phyloP scores from a whole-genome alignment of 352 stramenopile species.

The Phytophthora sp. region DNA sequence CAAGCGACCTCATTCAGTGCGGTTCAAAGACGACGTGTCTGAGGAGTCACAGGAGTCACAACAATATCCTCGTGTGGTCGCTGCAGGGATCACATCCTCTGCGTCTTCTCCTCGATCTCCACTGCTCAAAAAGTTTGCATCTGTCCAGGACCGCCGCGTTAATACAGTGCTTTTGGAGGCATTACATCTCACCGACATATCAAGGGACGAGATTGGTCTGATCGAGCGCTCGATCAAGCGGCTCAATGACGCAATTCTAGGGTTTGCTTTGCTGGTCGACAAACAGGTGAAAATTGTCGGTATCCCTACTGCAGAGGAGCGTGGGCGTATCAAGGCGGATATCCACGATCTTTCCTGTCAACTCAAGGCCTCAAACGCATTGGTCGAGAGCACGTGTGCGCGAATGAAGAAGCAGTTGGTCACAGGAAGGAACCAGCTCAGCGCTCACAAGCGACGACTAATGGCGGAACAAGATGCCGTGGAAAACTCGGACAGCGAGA shows the following conservation, averaged over 20 bases:
- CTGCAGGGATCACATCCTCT: constrained; percentile 14
- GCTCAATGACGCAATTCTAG: constrained; percentile 63
- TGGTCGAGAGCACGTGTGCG: constrained; percentile 60
- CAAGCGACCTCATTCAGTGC: constrained; percentile 12
- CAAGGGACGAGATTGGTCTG: constrained; percentile 55
- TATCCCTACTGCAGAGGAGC: constrained; percentile 46
- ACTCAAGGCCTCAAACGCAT: constrained; percentile 56
- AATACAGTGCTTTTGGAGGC: constrained; percentile 69
- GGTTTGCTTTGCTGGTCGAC: constrained; percentile 75
- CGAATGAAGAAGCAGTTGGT: constrained; percentile 66
- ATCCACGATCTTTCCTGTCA: constrained; percentile 69
- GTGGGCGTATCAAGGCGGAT: constrained; percentile 57
- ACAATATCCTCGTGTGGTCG: constrained; percentile 13
- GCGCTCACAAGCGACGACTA: constrained; percentile 55
- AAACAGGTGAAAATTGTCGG: constrained; percentile 78
- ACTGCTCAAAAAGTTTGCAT: constrained; percentile 65
- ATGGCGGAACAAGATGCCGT: constrained; percentile 28
- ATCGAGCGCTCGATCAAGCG: constrained; percentile 68
- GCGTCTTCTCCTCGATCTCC: constrained; percentile 41
- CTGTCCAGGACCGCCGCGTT: constrained; percentile 58
- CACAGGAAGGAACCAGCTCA: constrained; percentile 55
- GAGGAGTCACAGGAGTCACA: constrained; percentile 1
- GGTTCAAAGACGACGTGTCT: constrained; percentile 28
- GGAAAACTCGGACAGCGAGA: constrained; percentile 29
- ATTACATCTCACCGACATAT: constrained; percentile 69